These are phyloP conservation scores for Remersonia thermophila DNA, from an alignment of 2,329 filamentous ascomycete species.

Conservation along the genomic window DNA sequence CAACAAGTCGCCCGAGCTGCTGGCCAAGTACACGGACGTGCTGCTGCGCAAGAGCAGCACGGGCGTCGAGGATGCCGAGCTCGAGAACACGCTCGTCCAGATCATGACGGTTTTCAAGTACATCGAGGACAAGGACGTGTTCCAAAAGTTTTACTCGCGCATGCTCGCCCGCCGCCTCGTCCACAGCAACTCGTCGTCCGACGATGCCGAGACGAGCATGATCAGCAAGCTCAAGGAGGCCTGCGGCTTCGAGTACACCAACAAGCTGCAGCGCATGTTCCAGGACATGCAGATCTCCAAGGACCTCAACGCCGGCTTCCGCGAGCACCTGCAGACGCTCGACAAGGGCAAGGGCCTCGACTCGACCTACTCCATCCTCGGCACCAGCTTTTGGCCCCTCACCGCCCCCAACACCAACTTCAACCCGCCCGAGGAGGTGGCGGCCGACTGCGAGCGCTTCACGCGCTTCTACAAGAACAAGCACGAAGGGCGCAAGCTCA, in stretches of 20 bases:
- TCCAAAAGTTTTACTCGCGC: constrained; percentile 98
- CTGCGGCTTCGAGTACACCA: constrained; percentile 97
- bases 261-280: constrained; percentile 99
- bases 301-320: constrained; percentile 83
- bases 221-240: constrained; percentile 98
- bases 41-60: constrained; percentile 87
- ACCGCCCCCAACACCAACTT: constrained; percentile 80
- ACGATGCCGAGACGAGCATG: constrained; percentile 98
- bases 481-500: constrained; percentile 90
- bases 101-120: constrained; percentile 99
- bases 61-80: constrained; percentile 83
- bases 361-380: constrained; percentile 82
- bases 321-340: constrained; percentile 56
- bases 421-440: constrained; percentile 72
- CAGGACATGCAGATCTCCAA: constrained; percentile 99
- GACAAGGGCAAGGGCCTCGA: constrained; percentile 68
- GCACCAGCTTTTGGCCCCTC: constrained; percentile 95
- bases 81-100: constrained; percentile 77
- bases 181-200: constrained; percentile 87
- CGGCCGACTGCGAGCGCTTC: constrained; percentile 81
- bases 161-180: constrained; percentile 93
- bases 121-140: constrained; percentile 99
- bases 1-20: constrained; percentile 83
- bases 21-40: constrained; percentile 91
- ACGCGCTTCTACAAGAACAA: constrained; percentile 88